phyloP scores from a whole-genome alignment of 2,329 filamentous ascomycete species.

The Xylariaceae sp. region DNA sequence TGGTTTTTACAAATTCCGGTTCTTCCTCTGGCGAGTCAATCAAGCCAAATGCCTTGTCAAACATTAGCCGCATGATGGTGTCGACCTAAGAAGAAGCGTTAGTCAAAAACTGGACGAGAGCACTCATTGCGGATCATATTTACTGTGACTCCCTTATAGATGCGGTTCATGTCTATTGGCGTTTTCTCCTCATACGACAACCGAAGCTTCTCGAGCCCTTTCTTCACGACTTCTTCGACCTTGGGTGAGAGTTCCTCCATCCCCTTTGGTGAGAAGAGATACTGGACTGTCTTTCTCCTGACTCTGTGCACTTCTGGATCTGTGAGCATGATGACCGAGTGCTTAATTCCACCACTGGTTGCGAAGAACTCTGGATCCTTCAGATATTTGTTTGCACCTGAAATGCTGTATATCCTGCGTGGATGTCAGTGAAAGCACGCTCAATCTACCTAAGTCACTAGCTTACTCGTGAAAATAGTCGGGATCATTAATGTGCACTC shows the following conservation, averaged over 20 bases:
- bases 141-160: constrained; percentile 25
- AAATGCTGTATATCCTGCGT: constrained; percentile 18
- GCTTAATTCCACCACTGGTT: constrained; percentile 22
- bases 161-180: constrained; percentile 24
- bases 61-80: constrained; percentile 26
- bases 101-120: not conserved
- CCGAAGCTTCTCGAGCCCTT: constrained; percentile 13
- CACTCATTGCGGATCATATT: not conserved
- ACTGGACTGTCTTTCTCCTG: constrained; percentile 13
- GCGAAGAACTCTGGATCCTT: constrained; percentile 26
- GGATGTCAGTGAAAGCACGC: not conserved
- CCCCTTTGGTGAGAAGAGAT: constrained; percentile 16
- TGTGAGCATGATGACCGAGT: constrained; percentile 22
- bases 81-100: constrained; percentile 14
- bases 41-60: constrained; percentile 17
- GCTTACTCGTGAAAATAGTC: constrained; percentile 22
- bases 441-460: not conserved
- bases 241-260: constrained; percentile 23
- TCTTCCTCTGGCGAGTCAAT: constrained; percentile 19
- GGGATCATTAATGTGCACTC: constrained; percentile 22
- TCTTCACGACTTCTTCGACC: constrained; percentile 15
- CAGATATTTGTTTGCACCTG: constrained; percentile 12
- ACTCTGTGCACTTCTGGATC: constrained; percentile 18
- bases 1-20: constrained; percentile 14
- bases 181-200: constrained; percentile 11